Evolutionary conservation across 1,284 basidiomycete genomes (phyloP), one percentile per base, ranked within the genome.

Genomic region (Leccinum pachyderme): DNA sequence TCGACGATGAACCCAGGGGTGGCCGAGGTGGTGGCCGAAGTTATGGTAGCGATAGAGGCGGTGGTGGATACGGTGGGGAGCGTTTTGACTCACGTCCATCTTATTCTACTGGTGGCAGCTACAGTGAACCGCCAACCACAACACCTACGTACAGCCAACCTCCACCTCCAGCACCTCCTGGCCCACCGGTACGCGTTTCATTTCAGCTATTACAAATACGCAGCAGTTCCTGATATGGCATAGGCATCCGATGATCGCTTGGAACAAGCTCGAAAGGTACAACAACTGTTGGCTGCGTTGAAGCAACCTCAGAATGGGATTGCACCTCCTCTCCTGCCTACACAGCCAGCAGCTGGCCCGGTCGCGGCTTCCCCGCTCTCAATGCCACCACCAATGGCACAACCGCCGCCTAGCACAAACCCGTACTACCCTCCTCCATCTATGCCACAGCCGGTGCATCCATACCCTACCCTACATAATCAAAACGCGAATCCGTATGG

Each of bases 241-340:
- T 53, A 70, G 69, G n/a, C 29, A 29, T 66, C 74, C 33, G 86
- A 89, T 57, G 87, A 91, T 53, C 86, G 89, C 25, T 74, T 92
- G 27, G 89, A 91, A 63, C 88, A 91, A 75, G 90, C 89, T 4
- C 82, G 85, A 53, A 89, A 83, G 70, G 89, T 92, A 2, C 89
- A 92, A 63, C 87, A 90, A 76, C 74, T 92, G 6, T 74, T 91
- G 27, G 89, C 87, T 8, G 89, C 90, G 9, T 70, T 91, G 52
- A 92, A 91, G 62, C 85, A 87, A 59, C 87, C 86, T 5, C 77
- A 77, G 61, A 68, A 72, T 54, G 75, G 72, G 44, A 58, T 66
- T 22, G 56, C 67, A 9, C 61, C 73, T 25, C 61, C 73, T 25
- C 52, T 51, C 7, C 45, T 53, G 28, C 59, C 68, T 27, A 56